A percentile compares a stretch with the other conserved stretches of the same genome.
These are phyloP conservation scores for Clavispora phyllophila DNA, from an alignment of 805 yeast genomes.

Conservation along the genomic window DNA sequence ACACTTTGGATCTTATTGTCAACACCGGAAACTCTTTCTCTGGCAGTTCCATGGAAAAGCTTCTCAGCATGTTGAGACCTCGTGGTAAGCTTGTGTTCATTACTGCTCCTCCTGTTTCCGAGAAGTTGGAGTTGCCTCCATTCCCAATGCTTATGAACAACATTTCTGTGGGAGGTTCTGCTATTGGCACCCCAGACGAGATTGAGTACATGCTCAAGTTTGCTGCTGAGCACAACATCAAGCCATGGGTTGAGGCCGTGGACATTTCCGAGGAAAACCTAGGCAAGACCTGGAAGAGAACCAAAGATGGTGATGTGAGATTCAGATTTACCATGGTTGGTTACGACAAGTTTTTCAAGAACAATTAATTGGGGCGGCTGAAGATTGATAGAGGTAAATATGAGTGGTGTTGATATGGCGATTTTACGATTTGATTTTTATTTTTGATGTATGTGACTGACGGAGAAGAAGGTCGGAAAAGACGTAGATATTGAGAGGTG, in stretches of 20 bases:
- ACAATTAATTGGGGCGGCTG: too few species aligned
- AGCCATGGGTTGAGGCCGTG: conserved; percentile 16
- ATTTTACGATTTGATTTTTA: too few species aligned
- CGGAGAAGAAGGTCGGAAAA: too few species aligned
- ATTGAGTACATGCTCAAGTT: conserved; percentile 15
- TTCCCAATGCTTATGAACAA: conserved; percentile 8
- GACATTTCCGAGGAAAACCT: conserved; percentile 14
- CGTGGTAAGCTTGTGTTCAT: conserved; percentile 14
- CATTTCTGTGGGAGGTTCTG: conserved; percentile 13
- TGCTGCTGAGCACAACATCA: conserved; percentile 15
- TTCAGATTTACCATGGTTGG: conserved; percentile 15
- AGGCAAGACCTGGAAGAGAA: conserved; percentile 12
- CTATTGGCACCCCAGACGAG: conserved; percentile 12
- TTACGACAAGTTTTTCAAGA: conserved; percentile 15
- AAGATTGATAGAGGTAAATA: too few species aligned
- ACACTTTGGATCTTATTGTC: conserved; percentile 11
- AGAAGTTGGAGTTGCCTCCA: conserved; percentile 9
- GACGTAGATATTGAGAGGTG: too few species aligned
- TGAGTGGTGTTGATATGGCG: too few species aligned
- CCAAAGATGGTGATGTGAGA: conserved; percentile 13
- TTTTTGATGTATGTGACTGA: too few species aligned
- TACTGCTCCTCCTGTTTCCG: conserved; percentile 12
- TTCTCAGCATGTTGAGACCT: conserved; percentile 11
- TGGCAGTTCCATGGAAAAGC: conserved; percentile 15
- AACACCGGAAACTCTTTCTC: conserved; percentile 14